Evolutionary conservation across 495 filamentous ascomycete genomes (phyloP).

Genomic region (Penicillium cosmopolitanum): DNA sequence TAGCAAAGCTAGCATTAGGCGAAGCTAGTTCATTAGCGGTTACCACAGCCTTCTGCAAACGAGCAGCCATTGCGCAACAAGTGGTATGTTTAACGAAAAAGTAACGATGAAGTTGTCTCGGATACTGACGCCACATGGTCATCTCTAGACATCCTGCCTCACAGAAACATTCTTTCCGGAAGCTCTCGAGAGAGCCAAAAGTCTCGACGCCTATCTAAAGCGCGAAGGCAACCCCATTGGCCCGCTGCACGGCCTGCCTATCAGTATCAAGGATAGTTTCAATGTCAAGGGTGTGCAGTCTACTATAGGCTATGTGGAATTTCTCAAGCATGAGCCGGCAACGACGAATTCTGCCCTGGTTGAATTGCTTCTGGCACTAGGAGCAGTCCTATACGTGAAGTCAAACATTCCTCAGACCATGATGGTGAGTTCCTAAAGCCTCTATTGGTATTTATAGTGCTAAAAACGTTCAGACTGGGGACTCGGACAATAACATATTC

Average conservation of each 20-base stretch:
- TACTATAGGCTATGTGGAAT: conserved; percentile 28
- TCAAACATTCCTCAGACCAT: conserved; percentile 56
- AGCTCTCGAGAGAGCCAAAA: conserved; percentile 40
- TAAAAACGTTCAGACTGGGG: conserved; percentile 43
- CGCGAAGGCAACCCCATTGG: conserved; percentile 49
- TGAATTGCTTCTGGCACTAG: conserved; percentile 25
- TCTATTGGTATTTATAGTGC: neutral
- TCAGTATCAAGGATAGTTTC: conserved; percentile 64
- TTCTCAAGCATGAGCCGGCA: conserved; percentile 16
- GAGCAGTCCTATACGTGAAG: conserved; percentile 58
- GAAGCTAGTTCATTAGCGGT: conserved; percentile 48
- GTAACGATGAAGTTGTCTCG: neutral
- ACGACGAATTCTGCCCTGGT: conserved; percentile 35
- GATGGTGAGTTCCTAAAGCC: conserved; percentile 26
- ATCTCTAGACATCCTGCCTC: conserved; percentile 40
- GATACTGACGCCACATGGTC: neutral
- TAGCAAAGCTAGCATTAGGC: conserved; percentile 28
- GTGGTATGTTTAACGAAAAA: conserved; percentile 26
- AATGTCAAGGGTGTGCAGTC: conserved; percentile 44
- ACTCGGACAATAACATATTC: conserved; percentile 30
- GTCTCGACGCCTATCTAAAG: conserved; percentile 44
- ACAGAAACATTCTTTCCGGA: conserved; percentile 46
- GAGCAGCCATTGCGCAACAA: conserved; percentile 37
- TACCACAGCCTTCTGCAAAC: conserved; percentile 52
- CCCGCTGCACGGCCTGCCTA: conserved; percentile 63